Evolutionary conservation across 2,329 filamentous ascomycete genomes (phyloP), one percentile per base, ranked within the genome.

Genomic region (Epichloe amarillans): DNA sequence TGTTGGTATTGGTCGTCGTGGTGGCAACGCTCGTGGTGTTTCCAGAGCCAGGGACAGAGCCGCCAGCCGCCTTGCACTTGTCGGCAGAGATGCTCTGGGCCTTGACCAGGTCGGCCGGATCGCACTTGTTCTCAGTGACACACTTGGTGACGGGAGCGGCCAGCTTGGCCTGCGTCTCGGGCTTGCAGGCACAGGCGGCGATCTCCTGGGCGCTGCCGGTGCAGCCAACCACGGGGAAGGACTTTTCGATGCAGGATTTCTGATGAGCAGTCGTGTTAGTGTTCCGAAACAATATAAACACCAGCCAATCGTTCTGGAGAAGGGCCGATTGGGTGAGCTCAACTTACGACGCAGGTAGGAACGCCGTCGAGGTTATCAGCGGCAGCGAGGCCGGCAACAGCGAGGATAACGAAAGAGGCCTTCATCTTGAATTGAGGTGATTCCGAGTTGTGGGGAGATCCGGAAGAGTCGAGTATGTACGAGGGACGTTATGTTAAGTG

Each of bases 301-400:
- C 26, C 26, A 11, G 26, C 26, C 3, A 30, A 1, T 4, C 3
- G 8, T 30, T 30, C 26, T 30, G 26, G 8, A 30, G 3, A 10
- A 30, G 26, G 26, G 26, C 26, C 26, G 26, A 11, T 30, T 4
- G 26, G 3, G 26, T 35, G 5, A 21, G 19, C 14, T 12, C 21
- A 41, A 64, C 69, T 54, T 67, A 73, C 70, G 57, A 69, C 68
- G 56, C 71, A 73, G 5, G 57, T 17, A 45, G 69, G 66, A 51
- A 66, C 55, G 38, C 60, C 64, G 26, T 53, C 40, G 47, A 71
- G 60, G 56, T 66, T 55, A 59, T 72, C 68, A 35, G 68, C 69
- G 47, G 64, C 62, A 41, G 62, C 68, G 38, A 71, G 53, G 60
- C 67, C 61, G 46, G 60, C 63, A 39, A 59, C 56, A 52, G 62